A percentile compares a stretch with the other conserved stretches of the same genome.
phyloP scores from a whole-genome alignment of 306 rosid species.

The Notholithocarpus densiflorus region DNA sequence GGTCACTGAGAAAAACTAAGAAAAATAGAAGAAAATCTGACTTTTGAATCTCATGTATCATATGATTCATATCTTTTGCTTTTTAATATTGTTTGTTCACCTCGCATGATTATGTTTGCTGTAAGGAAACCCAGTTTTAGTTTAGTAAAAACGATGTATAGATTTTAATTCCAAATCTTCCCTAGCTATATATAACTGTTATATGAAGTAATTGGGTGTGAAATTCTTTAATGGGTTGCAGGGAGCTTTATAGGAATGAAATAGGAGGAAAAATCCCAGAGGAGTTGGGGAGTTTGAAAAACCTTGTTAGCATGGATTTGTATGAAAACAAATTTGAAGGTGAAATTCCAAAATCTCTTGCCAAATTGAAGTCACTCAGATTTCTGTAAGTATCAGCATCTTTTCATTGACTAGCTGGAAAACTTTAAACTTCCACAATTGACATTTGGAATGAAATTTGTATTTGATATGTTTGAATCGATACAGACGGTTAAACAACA shows the following conservation, averaged over 20 bases:
- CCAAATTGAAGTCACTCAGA: slow-evolving; percentile 79
- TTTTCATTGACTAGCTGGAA: slow-evolving; percentile 17
- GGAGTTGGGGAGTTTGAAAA: slow-evolving; percentile 68
- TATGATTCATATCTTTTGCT: neutral
- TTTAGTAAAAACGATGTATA: neutral
- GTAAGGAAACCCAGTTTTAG: too few relatives aligned
- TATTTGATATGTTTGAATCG: slow-evolving; percentile 6
- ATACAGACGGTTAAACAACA: slow-evolving; percentile 68
- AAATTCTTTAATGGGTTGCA: slow-evolving; percentile 32
- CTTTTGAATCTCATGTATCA: neutral
- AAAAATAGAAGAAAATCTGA: neutral
- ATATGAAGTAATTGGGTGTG: slow-evolving; percentile 4
- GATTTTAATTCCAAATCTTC: neutral
- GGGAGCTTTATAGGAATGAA: slow-evolving; percentile 87
- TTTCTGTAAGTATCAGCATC: slow-evolving; percentile 68
- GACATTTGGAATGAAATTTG: slow-evolving; percentile 9
- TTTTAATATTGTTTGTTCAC: neutral
- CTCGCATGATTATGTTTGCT: neutral
- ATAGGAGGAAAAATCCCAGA: slow-evolving; percentile 69
- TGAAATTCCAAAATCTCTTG: slow-evolving; percentile 69
- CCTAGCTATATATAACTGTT: neutral
- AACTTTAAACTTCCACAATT: neutral
- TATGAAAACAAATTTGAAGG: slow-evolving; percentile 80
- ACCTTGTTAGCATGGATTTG: slow-evolving; percentile 85
- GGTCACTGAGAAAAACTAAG: neutral